Evolutionary conservation across 495 filamentous ascomycete genomes (phyloP), one percentile per base, ranked within the genome.

Genomic region (Cudoniella acicularis): DNA sequence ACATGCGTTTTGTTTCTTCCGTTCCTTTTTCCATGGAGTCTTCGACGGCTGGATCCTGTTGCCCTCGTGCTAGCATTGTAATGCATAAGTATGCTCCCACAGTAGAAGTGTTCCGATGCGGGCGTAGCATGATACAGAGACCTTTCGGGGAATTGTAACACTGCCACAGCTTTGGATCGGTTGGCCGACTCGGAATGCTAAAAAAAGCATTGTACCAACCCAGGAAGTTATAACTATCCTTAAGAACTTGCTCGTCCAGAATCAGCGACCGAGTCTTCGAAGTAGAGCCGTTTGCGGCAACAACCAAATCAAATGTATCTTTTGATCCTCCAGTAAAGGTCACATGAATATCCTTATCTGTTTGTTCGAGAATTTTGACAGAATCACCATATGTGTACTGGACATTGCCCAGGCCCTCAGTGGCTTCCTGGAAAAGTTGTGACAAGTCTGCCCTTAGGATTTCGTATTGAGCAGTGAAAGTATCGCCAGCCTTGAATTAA

Each of bases 211-310:
- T 69, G 71, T 72, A 77, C 36, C 23, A 46, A 57, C 77, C 75
- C 0, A 59, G 43, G 13, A 71, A 62, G 45, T 36, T 48, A 11
- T 27, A 77, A 61, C 52, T 80, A 61, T 25, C 74, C 75, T 47
- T 69, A 13, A 65, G 2, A 73, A 68, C 42, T 63, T 65, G 50
- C 70, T 73, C 30, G 30, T 66, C 67, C 26, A 80, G 63, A 3
- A 74, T 77, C 43, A 78, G 67, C 9, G 75, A 73, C 21, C 78
- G 71, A 49, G 77, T 79, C 24, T 77, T 66, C 27, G 79, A 81
- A 2, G 69, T 77, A 3, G 72, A 69, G 13, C 78, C 78, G 60
- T 82, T 78, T 43, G 73, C 76, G 47, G 72, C 77, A 36, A 81
- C 70, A 26, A 82, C 71, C 20, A 82, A 69, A 60, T 80, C 78